Evolutionary conservation across 2,329 filamentous ascomycete species (phyloP).

Genomic region (Epichloe coenophiala): DNA sequence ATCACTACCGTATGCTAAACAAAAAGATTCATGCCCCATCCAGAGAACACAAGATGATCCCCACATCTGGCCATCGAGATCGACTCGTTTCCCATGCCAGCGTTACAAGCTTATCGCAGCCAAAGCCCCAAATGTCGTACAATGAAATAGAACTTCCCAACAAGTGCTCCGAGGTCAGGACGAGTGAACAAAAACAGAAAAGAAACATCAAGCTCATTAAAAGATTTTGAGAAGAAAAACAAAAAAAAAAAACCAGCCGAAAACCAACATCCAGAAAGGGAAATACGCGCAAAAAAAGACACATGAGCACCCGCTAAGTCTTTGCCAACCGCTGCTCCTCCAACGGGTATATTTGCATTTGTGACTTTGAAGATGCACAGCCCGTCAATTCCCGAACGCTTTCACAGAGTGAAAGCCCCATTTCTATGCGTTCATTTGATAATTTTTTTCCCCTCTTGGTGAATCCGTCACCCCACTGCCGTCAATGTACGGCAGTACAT

Average conservation of each 20-base stretch:
- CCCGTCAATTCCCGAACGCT: conserved; percentile 9
- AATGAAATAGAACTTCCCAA: conserved; percentile 13
- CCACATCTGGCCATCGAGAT: conserved; percentile 6
- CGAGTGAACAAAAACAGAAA: conserved; percentile 1
- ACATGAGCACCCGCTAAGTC: conserved; percentile 21
- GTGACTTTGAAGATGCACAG: conserved; percentile 22
- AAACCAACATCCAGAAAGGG: conserved; percentile 7
- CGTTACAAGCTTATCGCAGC: background rate
- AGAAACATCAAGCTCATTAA: conserved; percentile 23
- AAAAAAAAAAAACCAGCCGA: background rate
- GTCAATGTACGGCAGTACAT: conserved; percentile 15
- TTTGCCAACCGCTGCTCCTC: conserved; percentile 20
- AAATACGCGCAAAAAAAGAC: conserved; percentile 12
- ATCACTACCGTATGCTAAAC: conserved; percentile 18
- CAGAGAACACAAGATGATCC: conserved; percentile 10
- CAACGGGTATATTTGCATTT: conserved; percentile 18
- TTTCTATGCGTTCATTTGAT: conserved; percentile 37
- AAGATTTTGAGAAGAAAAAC: conserved; percentile 7
- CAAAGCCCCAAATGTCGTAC: conserved; percentile 1
- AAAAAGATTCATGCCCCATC: conserved; percentile 7
- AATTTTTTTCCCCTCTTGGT: conserved; percentile 20
- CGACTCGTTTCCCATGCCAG: conserved; percentile 5
- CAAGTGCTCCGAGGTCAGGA: conserved; percentile 4
- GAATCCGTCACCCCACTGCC: conserved; percentile 32
- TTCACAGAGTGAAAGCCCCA: conserved; percentile 18